phyloP scores from a whole-genome alignment of 2,329 filamentous ascomycete species.

The Capronia americana region DNA sequence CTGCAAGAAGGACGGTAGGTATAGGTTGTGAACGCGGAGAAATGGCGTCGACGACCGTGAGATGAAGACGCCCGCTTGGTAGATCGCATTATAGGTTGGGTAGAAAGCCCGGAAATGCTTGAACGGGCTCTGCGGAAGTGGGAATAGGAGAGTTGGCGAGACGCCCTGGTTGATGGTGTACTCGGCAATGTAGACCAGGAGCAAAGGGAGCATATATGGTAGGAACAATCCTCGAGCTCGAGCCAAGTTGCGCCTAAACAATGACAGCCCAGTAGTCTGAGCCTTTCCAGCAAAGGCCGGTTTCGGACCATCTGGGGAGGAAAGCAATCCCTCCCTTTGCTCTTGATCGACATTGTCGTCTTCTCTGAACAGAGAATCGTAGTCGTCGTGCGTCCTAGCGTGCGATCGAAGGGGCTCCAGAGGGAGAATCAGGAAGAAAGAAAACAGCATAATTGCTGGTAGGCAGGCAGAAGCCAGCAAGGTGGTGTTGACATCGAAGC shows the following conservation, averaged over 20 bases:
- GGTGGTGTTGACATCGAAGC: slow-evolving; percentile 74
- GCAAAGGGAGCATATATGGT: slow-evolving; percentile 84
- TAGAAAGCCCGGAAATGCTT: slow-evolving; percentile 85
- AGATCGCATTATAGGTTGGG: slow-evolving; percentile 91
- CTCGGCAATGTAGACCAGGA: slow-evolving; percentile 93
- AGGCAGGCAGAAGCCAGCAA: slow-evolving; percentile 79
- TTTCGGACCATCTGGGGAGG: slow-evolving; percentile 38
- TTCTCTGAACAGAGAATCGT: slow-evolving; percentile 49
- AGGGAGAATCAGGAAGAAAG: slow-evolving; percentile 84
- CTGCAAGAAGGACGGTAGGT: slow-evolving; percentile 82
- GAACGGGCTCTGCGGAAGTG: slow-evolving; percentile 77
- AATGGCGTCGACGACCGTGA: slow-evolving; percentile 91
- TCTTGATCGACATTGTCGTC: slow-evolving; percentile 46
- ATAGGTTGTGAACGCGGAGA: slow-evolving; percentile 78
- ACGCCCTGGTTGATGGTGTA: slow-evolving; percentile 98
- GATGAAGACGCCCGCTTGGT: slow-evolving; percentile 93
- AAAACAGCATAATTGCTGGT: slow-evolving; percentile 78
- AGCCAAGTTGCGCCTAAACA: slow-evolving; percentile 62
- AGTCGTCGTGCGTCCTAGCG: slow-evolving; percentile 51
- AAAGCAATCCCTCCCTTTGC: slow-evolving; percentile 45
- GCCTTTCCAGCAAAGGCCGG: slow-evolving; percentile 16
- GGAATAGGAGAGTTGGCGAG: slow-evolving; percentile 86
- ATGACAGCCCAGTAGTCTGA: slow-evolving; percentile 42
- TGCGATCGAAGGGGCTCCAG: slow-evolving; percentile 64
- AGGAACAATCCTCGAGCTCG: slow-evolving; percentile 75